Conservation (phyloP, 371 early-diverging fungal genomes). For the Syncephalastrum racemosum region DNA sequence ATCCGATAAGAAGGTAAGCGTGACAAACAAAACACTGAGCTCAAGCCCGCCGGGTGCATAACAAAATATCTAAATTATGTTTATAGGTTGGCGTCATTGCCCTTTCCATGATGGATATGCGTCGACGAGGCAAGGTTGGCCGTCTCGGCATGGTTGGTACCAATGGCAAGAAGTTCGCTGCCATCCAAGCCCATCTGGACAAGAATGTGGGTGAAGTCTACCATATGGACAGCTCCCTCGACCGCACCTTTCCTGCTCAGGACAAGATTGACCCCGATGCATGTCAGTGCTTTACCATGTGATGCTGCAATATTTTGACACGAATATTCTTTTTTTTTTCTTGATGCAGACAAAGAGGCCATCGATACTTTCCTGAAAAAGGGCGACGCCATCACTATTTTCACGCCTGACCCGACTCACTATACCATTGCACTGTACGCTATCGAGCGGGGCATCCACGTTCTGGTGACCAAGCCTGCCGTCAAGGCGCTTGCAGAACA, state of each 20-base stretch:
- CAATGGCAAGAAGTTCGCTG: slow-evolving; percentile 39
- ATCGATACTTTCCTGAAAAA: slow-evolving; percentile 35
- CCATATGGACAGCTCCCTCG: slow-evolving; percentile 30
- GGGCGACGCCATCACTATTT: slow-evolving; percentile 50
- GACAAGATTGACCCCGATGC: slow-evolving; percentile 30
- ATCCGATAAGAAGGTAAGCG: slow-evolving; percentile 39
- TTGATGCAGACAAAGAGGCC: slow-evolving; percentile 36
- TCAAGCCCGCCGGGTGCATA: not conserved
- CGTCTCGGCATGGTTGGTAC: slow-evolving; percentile 42
- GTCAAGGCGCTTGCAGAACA: slow-evolving; percentile 45
- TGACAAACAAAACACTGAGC: not conserved
- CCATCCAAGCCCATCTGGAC: slow-evolving; percentile 29
- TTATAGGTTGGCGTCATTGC: slow-evolving; percentile 40
- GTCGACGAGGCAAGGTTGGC: slow-evolving; percentile 38
- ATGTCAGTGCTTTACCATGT: slow-evolving; percentile 19
- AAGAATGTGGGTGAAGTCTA: slow-evolving; percentile 31
- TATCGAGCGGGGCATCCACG: slow-evolving; percentile 43
- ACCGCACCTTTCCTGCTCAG: slow-evolving; percentile 30
- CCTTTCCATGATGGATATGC: slow-evolving; percentile 47
- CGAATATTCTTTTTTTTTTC: not conserved
- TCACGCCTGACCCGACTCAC: slow-evolving; percentile 58
- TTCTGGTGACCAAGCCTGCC: slow-evolving; percentile 51
- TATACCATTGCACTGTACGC: slow-evolving; percentile 46
- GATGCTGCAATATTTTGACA: not conserved
- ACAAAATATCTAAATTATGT: not conserved